phyloP scores from a whole-genome alignment of 2,329 filamentous ascomycete species.

The Fusarium sp. region DNA sequence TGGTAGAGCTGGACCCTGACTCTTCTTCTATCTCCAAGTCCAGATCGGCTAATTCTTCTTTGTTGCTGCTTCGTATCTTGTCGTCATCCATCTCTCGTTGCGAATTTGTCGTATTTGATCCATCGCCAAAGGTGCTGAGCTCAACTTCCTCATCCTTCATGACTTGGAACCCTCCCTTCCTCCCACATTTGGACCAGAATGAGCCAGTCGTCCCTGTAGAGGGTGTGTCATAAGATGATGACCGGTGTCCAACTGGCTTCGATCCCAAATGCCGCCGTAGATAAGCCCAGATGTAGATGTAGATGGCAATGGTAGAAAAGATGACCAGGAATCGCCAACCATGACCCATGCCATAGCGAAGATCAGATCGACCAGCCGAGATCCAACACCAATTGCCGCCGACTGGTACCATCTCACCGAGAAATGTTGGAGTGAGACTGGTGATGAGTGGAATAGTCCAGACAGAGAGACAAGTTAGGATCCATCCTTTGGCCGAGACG shows the following conservation, averaged over 20 bases:
- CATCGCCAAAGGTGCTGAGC: conserved; percentile 8
- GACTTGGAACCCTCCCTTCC: conserved; percentile 8
- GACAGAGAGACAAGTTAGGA: conserved; percentile 26
- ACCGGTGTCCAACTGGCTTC: neutral
- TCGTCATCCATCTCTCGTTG: neutral
- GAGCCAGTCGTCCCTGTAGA: conserved; percentile 10
- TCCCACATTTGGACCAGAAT: conserved; percentile 9
- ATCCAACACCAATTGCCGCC: conserved; percentile 63
- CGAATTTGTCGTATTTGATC: neutral
- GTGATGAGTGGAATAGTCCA: conserved; percentile 35
- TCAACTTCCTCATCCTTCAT: conserved; percentile 28
- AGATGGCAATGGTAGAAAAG: conserved; percentile 52
- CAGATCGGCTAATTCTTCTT: neutral
- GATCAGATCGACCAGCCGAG: conserved; percentile 45
- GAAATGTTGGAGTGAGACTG: conserved; percentile 27
- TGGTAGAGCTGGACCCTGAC: neutral
- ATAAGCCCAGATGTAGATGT: conserved; percentile 52
- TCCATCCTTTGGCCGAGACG: conserved; percentile 21
- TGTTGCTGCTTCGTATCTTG: neutral
- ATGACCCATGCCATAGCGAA: conserved; percentile 58
- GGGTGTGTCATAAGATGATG: neutral
- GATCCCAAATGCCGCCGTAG: conserved; percentile 20
- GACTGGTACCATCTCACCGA: conserved; percentile 43
- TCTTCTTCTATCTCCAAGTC: neutral
- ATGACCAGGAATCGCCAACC: conserved; percentile 58